phyloP scores from a whole-genome alignment of 345 rosid species.

The Camelina neglecta region DNA sequence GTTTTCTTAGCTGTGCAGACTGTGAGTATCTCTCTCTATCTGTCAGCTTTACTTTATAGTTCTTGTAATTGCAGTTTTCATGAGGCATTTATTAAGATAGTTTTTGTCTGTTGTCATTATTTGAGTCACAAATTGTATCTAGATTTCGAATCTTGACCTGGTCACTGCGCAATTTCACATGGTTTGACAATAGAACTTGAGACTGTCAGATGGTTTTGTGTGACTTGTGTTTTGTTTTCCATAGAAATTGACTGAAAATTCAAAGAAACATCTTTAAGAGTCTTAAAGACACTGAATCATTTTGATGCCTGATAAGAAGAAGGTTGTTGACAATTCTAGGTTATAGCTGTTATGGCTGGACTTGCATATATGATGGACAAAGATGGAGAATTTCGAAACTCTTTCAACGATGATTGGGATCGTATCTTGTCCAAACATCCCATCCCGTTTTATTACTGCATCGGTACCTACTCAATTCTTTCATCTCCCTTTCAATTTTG shows the following conservation, averaged over 20 bases:
- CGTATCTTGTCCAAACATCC: constrained; percentile 90
- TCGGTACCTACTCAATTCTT: constrained; percentile 53
- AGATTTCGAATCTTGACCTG: constrained; percentile 15
- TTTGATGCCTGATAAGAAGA: background rate
- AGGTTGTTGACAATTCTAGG: constrained; percentile 46
- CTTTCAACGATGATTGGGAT: constrained; percentile 96
- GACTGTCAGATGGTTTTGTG: background rate
- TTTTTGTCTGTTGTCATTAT: background rate
- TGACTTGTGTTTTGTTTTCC: constrained; percentile 23
- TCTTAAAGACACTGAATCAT: background rate
- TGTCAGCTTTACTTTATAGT: background rate
- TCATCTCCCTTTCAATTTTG: constrained; percentile 1
- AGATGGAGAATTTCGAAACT: constrained; percentile 90
- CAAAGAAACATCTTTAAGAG: background rate
- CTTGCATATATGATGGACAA: constrained; percentile 90
- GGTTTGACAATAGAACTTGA: constrained; percentile 12
- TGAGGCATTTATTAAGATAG: background rate
- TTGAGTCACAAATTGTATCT: constrained; percentile 16
- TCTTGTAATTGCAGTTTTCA: background rate
- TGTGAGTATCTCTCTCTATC: constrained; percentile 49
- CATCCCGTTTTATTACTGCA: constrained; percentile 90
- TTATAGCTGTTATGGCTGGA: constrained; percentile 75
- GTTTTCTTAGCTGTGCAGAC: constrained; percentile 90
- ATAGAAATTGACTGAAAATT: constrained; percentile 1
- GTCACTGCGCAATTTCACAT: background rate